Percentiles rank a stretch among this genome's conserved stretches.
These are phyloP conservation scores for Chlamydomonas schloesseri DNA, from an alignment of 139 green algal genomes.

Conservation along the genomic window DNA sequence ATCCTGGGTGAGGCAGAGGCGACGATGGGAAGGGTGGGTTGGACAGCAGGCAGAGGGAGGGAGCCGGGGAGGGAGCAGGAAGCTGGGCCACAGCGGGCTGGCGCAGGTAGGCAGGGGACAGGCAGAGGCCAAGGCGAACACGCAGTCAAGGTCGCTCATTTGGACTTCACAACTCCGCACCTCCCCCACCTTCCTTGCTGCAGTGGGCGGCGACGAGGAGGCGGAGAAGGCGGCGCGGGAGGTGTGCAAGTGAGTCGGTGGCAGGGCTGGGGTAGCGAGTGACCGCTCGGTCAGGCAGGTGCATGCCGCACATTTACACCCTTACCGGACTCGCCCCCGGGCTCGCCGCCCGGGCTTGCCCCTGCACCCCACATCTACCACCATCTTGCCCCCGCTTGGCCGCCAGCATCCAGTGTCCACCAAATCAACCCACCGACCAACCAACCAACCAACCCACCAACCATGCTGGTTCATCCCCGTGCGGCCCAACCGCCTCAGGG, in stretches of 20 bases:
- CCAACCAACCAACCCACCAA: too few species aligned
- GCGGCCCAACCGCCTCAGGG: neutral
- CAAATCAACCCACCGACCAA: too few species aligned
- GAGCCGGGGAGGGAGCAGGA: too few species aligned
- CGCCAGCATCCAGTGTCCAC: neutral
- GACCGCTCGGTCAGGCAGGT: neutral
- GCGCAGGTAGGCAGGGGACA: too few species aligned
- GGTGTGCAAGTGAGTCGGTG: slow-evolving; percentile 66
- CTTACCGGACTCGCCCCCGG: neutral
- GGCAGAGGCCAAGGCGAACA: too few species aligned
- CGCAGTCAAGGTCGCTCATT: too few species aligned
- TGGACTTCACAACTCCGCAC: too few species aligned
- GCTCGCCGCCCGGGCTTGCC: neutral
- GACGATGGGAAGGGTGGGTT: neutral
- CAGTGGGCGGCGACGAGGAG: slow-evolving; percentile 75
- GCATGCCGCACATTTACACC: neutral
- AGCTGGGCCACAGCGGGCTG: neutral
- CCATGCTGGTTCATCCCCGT: too few species aligned
- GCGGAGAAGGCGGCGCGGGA: slow-evolving; percentile 70
- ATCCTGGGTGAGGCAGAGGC: slow-evolving; percentile 82
- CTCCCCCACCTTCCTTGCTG: neutral
- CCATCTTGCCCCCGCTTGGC: neutral
- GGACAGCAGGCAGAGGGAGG: neutral
- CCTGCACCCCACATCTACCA: neutral
- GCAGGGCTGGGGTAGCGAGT: too few species aligned